Evolutionary conservation across 2,329 filamentous ascomycete species (phyloP), one percentile per base, ranked within the genome.

Genomic region (Trichoderma sp.): DNA sequence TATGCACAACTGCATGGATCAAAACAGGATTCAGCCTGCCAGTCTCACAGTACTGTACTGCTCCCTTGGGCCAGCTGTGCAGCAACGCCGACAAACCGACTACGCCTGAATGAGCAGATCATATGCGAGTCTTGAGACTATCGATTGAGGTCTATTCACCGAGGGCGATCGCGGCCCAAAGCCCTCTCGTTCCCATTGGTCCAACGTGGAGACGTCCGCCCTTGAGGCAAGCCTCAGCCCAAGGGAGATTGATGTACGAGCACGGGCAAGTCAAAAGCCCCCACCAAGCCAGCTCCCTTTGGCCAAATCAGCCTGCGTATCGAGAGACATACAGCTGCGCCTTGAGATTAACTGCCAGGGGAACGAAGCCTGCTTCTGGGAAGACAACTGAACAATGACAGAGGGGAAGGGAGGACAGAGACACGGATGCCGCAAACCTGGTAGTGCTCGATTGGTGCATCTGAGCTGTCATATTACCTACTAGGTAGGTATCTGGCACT

Each of bases 41-140:
- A 2, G 21, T 24, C 21, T 24, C 21, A 24, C 3, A 24, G n/a
- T 5, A 6, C 5, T 1, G 7, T 7, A 30, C 7, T 30, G 6
- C 28, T 7, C 28, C 28, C 28, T 30, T 30, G 6, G 6, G 34
- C 34, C 34, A 39, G 34, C 34, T 39, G 10, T 2, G 10, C 34
- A 39, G 34, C 34, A 39, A 39, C 5, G 0, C 10, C 2, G 19
- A 17, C 30, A 26, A 43, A 3, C 28, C 30, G 9, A 30, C 9
- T 2, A 9, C 30, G 30, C 30, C 9, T 14, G 6, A 41, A 24
- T 24, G 10, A 26, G 4, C n/a, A 26, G 44, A 15, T 34, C 21
- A 24, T n/a, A 61, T 41, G 58, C 58, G 52, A 17, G 58, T 61
- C 58, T 61, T 34, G 44, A 26, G 10, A 21, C 12, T 52, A 61